These are phyloP conservation scores for Blepharisma stoltei DNA, from an alignment of 73 alveolate species.

Conservation along the genomic window DNA sequence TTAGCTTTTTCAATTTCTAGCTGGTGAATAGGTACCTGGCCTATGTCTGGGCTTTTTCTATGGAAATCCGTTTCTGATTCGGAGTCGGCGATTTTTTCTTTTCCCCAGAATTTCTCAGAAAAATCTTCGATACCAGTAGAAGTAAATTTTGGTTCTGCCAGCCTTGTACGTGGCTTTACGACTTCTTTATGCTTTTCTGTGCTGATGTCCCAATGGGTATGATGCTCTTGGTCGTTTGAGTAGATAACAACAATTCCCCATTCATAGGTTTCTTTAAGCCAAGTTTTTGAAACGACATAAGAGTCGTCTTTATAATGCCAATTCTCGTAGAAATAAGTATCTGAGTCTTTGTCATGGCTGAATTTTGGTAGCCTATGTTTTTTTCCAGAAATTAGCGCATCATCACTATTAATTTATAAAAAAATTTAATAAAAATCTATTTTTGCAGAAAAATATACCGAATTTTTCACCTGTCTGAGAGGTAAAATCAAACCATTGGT, in stretches of 20 bases:
- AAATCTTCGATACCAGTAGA: constrained; percentile 7
- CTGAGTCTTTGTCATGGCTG: constrained; percentile 5
- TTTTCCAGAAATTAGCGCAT: no score
- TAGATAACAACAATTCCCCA: constrained; percentile 12
- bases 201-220: neutral
- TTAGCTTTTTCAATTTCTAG: no score
- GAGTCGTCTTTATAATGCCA: constrained; percentile 2
- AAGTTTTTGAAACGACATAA: neutral
- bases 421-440: no score
- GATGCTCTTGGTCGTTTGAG: neutral
- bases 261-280: neutral
- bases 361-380: no score
- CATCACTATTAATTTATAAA: no score
- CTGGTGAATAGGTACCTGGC: no score
- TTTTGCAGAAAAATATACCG: no score
- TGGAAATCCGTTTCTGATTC: no score
- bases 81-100: no score
- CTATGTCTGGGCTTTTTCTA: no score
- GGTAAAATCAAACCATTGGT: constrained; percentile 12
- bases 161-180: no score
- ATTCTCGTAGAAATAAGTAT: constrained; percentile 15
- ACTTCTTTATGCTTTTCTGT: neutral
- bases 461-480: constrained; percentile 16
- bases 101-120: constrained; percentile 23
- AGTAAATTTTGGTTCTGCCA: neutral